Evolutionary conservation across 2,329 filamentous ascomycete genomes (phyloP).

Genomic region (Bisporella sp.): DNA sequence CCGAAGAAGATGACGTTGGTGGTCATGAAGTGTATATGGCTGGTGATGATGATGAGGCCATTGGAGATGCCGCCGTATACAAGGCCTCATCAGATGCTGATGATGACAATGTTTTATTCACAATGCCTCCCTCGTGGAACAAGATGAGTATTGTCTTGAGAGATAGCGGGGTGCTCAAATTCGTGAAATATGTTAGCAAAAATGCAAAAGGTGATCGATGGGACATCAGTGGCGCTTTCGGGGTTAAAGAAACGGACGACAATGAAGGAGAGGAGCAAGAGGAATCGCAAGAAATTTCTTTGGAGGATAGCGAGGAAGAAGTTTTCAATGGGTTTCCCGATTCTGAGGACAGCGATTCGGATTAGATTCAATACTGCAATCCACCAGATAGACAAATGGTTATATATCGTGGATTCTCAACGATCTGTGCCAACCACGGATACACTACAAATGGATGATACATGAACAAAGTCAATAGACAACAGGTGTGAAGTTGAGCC

Average conservation of each 20-base stretch:
- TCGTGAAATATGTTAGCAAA: constrained; percentile 91
- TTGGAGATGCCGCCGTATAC: constrained; percentile 82
- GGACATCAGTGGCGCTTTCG: constrained; percentile 79
- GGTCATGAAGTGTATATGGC: constrained; percentile 93
- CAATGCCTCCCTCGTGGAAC: constrained; percentile 73
- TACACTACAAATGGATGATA: no score
- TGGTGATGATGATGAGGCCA: constrained; percentile 61
- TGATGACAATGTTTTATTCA: constrained; percentile 68
- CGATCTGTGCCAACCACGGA: no score
- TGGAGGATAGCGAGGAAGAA: constrained; percentile 40
- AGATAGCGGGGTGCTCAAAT: constrained; percentile 79
- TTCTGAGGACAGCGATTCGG: constrained; percentile 26
- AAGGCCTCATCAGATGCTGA: constrained; percentile 59
- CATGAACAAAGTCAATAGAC: no score
- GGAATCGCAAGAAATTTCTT: constrained; percentile 22
- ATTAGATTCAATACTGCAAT: constrained; percentile 8
- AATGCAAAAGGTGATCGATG: constrained; percentile 82
- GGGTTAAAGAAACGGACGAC: constrained; percentile 53
- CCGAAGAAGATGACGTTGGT: constrained; percentile 53
- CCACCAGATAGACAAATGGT: no score
- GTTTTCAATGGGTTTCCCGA: constrained; percentile 52
- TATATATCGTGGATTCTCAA: no score
- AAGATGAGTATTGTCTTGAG: constrained; percentile 83
- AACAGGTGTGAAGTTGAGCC: no score
- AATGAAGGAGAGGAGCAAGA: constrained; percentile 29